Evolutionary conservation across 2,329 filamentous ascomycete genomes (phyloP), one percentile per base, ranked within the genome.

Genomic region (Ramichloridium luteum): DNA sequence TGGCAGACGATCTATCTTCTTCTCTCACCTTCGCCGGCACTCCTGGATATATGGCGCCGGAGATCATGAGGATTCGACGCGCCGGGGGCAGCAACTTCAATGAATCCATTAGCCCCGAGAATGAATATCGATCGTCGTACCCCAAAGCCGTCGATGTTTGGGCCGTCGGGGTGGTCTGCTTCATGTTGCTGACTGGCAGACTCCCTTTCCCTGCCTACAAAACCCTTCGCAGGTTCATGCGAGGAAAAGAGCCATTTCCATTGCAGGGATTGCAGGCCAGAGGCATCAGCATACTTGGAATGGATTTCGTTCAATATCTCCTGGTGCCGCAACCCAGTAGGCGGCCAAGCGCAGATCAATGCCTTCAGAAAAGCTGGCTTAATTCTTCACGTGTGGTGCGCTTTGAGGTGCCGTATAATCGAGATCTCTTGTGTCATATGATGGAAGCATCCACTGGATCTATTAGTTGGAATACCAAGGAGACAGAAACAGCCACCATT

Each of bases 21-120:
- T 16, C 34, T 13, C 35, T 31, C 4, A 34, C 27, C 9, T 18
- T 23, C 8, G 23, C 27, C 8, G 33, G 33, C 6, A 35, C 33
- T 6, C 13, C 16, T 8, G 12, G 18, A 3, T 35, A 31, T n/a
- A 25, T 25, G 25, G 33, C 28, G 8, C 33, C 28, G 2, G 28
- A 35, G 17, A 14, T 31, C 20, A 8, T 8, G 20, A n/a, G n/a
- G n/a, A n/a, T n/a, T n/a, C n/a, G n/a, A n/a, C n/a, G n/a, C n/a
- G n/a, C n/a, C n/a, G n/a, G n/a, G n/a, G 20, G 20, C 8, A 8
- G 8, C n/a, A 8, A 8, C 8, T 23, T 23, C 20, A 23, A n/a
- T 23, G 20, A 23, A n/a, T 23, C 20, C 20, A n/a, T 8, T 23
- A n/a, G n/a, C 20, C 20, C 20, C 20, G 20, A 23, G n/a, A n/a